Evolutionary conservation across 2,329 filamentous ascomycete species (phyloP), one percentile per base, ranked within the genome.

Genomic region (Aspergillus piperis): DNA sequence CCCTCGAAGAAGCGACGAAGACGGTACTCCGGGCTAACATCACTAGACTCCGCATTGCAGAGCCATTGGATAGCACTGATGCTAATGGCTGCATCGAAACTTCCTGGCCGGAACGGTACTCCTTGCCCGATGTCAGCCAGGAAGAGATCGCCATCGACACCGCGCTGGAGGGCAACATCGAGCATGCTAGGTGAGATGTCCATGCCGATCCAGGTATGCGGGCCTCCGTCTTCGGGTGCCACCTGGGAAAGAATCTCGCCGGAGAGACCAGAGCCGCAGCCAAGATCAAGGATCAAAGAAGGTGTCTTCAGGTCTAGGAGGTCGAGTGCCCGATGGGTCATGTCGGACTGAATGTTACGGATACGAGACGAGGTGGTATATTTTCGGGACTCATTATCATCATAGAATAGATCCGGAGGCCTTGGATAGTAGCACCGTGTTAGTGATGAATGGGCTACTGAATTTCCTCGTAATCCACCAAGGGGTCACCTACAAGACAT

Each of bases 21-120:
- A 5, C 95, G 82, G 0, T 90, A 91, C 27, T 90, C 85, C 0
- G 92, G 90, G 1, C 86, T 90, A 0, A 95, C 93, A 53, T 96
- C 92, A 72, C 87, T 91, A 61, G 86, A 90, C 76, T 98, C 95
- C 42, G 94, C 95, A 76, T 96, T 98, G 77, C 95, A 99, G 30
- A 99, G 83, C 95, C 95, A 99, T 77, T 99, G 95, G n/a, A 99
- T 90, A 0, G 95, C 95, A 68, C 88, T 92, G 73, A 99, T 98
- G 71, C 88, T 92, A 69, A 99, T 92, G 21, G 95, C 95, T 0
- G 94, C 95, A 74, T 99, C 95, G 73, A 99, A 99, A 0, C 89
- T 87, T 32, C 95, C 95, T 0, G 95, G 86, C 15, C 95, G 88
- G 75, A 99, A 99, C 0, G 95, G 95, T 0, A 99, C 87, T 1